Percentiles rank a stretch among this genome's conserved stretches.
Evolutionary conservation across 2,329 filamentous ascomycete genomes (phyloP).

Genomic region (Stagonosporopsis chrysanthemi): DNA sequence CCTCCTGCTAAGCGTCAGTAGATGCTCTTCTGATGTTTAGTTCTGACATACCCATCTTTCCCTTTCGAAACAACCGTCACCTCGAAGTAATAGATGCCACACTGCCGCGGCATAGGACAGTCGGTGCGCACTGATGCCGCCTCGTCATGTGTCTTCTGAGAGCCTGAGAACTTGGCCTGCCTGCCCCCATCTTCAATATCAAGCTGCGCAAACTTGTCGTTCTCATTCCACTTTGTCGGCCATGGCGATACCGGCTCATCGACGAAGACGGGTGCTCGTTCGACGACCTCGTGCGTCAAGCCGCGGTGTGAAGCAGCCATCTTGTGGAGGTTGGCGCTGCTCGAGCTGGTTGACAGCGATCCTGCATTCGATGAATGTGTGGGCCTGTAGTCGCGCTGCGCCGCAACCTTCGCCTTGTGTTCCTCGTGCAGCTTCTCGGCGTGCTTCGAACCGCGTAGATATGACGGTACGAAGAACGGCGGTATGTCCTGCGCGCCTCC

Average conservation of each 20-base stretch:
- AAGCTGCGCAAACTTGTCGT: slow-evolving; percentile 75
- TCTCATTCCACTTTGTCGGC: slow-evolving; percentile 81
- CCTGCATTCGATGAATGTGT: slow-evolving; percentile 55
- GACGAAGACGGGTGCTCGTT: slow-evolving; percentile 68
- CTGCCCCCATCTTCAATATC: slow-evolving; percentile 78
- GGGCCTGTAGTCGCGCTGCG: slow-evolving; percentile 55
- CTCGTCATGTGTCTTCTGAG: slow-evolving; percentile 70
- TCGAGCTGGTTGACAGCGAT: slow-evolving; percentile 63
- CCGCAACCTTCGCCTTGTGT: slow-evolving; percentile 66
- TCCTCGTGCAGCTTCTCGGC: slow-evolving; percentile 76
- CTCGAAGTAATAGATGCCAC: slow-evolving; percentile 95
- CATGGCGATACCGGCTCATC: slow-evolving; percentile 73
- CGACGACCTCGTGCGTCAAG: slow-evolving; percentile 83
- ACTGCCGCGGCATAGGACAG: slow-evolving; percentile 84
- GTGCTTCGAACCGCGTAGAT: slow-evolving; percentile 79
- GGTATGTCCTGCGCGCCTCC: slow-evolving; percentile 43
- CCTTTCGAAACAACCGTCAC: slow-evolving; percentile 70
- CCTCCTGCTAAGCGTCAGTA: slow-evolving; percentile 42
- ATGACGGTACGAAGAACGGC: slow-evolving; percentile 82
- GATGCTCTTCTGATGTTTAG: slow-evolving; percentile 24
- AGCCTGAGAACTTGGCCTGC: slow-evolving; percentile 69
- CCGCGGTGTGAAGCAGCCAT: slow-evolving; percentile 74
- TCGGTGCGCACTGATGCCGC: slow-evolving; percentile 84
- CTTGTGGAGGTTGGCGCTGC: slow-evolving; percentile 66
- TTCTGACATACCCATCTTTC: slow-evolving; percentile 67